Evolutionary conservation across 495 filamentous ascomycete species (phyloP), one percentile per base, ranked within the genome.

Genomic region (Penicillium roqueforti): DNA sequence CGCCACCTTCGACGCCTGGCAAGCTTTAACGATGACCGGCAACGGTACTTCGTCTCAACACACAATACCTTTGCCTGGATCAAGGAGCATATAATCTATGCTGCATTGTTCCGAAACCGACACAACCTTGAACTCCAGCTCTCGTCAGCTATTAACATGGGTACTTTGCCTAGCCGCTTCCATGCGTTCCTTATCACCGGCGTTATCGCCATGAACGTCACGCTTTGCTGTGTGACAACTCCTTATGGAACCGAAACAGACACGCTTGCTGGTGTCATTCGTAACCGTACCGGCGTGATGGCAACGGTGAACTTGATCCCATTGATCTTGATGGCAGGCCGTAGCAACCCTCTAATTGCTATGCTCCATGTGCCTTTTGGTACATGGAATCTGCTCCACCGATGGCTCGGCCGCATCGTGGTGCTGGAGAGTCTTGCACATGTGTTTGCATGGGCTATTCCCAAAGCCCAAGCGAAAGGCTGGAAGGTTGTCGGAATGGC

Each of bases 51-150:
- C 54, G 61, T 75, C 11, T 60, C 61, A n/a, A 71, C 77, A 0
- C 58, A 77, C 29, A 41, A 46, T 3, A 68, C 62, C 3, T 76
- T 83, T 66, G 81, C 87, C 59, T 79, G 76, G 69, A 56, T 96
- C 60, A 96, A 96, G 76, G 83, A 82, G 56, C 76, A 92, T 62
- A 63, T 95, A 47, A 77, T 95, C 58, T 90, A 92, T 67, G 92
- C 93, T 9, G 91, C 93, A 1, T 70, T 97, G 19, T 85, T 88
- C 68, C 80, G 80, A 10, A 87, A 80, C 56, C 84, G 92, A 25
- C 92, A 97, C 73, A 95, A 93, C 71, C 83, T 86, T 48, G 92
- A 95, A 67, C 82, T 96, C 57, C 82, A 83, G 57, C 70, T 97
- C 5, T 92, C 87, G 5, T 74, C 81, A 13, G 87, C 86, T 37